These are phyloP conservation scores for Pestalotiopsis sp. DNA, from an alignment of 2,329 filamentous ascomycete species.

Conservation along the genomic window DNA sequence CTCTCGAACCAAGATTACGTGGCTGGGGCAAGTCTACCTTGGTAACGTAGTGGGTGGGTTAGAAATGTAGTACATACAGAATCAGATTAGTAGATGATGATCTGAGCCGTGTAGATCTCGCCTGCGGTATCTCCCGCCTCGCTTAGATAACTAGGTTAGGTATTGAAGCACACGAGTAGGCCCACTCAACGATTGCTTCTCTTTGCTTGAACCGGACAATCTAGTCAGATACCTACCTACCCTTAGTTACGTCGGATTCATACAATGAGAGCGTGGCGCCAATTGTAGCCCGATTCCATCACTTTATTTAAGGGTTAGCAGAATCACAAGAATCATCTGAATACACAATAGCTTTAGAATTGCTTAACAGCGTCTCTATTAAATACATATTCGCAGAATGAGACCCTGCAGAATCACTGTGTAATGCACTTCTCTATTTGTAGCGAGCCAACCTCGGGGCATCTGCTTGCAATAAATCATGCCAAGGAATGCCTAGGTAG, in stretches of 20 bases:
- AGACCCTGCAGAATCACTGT: neutral
- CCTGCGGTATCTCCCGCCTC: neutral
- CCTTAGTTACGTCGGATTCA: too few relatives aligned
- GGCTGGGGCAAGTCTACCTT: neutral
- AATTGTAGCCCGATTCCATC: too few relatives aligned
- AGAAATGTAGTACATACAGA: too few relatives aligned
- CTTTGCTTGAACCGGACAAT: too few relatives aligned
- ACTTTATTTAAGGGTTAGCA: neutral
- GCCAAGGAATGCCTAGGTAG: neutral
- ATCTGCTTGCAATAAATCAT: neutral
- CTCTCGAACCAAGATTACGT: neutral
- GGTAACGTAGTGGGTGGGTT: neutral
- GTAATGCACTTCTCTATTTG: neutral
- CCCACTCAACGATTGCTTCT: too few relatives aligned
- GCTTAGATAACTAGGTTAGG: neutral
- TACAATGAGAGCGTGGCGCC: too few relatives aligned
- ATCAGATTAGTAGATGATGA: neutral
- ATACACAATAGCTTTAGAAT: neutral
- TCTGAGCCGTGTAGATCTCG: neutral
- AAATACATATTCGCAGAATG: neutral
- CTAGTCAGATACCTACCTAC: too few relatives aligned
- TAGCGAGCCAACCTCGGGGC: neutral
- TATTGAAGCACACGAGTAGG: neutral
- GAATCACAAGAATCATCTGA: neutral
- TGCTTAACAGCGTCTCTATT: neutral